phyloP scores from a whole-genome alignment of 1,284 basidiomycete genomes.

The Ceratobasidium sp. region DNA sequence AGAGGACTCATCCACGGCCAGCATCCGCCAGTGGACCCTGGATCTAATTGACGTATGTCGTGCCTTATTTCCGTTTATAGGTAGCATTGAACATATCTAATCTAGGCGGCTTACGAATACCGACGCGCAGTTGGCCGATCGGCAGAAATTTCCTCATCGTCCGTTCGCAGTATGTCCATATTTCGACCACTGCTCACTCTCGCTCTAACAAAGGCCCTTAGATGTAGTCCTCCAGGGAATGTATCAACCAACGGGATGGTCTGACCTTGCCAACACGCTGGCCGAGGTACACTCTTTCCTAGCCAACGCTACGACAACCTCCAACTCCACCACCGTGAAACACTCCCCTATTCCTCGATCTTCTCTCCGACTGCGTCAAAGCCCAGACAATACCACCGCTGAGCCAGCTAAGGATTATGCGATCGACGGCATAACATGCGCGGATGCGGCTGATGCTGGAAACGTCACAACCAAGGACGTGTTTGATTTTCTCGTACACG shows the following conservation, averaged over 20 bases:
- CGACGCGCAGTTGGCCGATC: not conserved
- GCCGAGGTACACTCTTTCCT: not conserved
- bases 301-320: no score
- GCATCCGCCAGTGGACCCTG: not conserved
- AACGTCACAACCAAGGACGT: constrained; percentile 38
- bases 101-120: constrained; percentile 23
- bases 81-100: not conserved
- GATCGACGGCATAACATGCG: constrained; percentile 32
- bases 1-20: not conserved
- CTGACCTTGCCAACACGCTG: constrained; percentile 4
- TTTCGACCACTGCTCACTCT: not conserved
- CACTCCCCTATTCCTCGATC: no score
- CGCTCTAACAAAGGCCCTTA: not conserved
- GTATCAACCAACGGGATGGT: constrained; percentile 17
- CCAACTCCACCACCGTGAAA: no score
- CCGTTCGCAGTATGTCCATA: constrained; percentile 27
- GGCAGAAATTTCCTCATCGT: constrained; percentile 6
- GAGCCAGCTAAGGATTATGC: not conserved
- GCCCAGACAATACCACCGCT: not conserved
- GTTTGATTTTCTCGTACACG: constrained; percentile 19
- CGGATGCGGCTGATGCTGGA: constrained; percentile 30
- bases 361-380: no score
- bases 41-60: constrained; percentile 8
- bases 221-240: constrained; percentile 20
- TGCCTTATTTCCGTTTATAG: not conserved